Evolutionary conservation across 164 flowering plant species (phyloP), one percentile per base, ranked within the genome.

Genomic region (Macadamia tetraphylla): DNA sequence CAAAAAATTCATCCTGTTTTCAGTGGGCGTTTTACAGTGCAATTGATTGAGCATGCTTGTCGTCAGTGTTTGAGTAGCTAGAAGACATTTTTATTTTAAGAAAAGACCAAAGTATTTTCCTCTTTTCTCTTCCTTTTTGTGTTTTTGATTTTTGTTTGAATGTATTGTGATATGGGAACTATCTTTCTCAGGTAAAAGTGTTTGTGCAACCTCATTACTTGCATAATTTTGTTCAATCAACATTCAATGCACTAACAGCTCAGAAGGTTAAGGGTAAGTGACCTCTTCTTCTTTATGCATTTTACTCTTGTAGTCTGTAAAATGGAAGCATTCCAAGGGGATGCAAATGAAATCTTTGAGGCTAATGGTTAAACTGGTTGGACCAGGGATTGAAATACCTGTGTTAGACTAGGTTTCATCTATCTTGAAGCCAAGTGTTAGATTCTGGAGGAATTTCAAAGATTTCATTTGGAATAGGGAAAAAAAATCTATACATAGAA

Each of bases 151-250:
- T 35, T 35, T 35, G 40, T 23, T 23, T 23, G 23, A 23, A 23
- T 23, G 23, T 46, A 43, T 18, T 32, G 35, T 70, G 55, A 58
- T 62, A 31, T 18, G 2, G 62, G 62, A 44, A 13, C 40, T 59
- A 14, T 44, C 17, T 43, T 69, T 77, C 84, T 55, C 87, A 94
- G 99, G 99, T 94, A 60, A 92, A 86, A 72, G 99, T 94, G 51
- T 94, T 94, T 69, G 72, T 29, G 70, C 92, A 94, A 75, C 95
- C 95, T 44, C 74, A 90, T 72, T 94, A 94, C 82, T 71, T 92
- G 83, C 71, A 90, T 6, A 94, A 94, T 69, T 94, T 94, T 82
- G 98, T 94, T 73, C 99, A 94, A 71, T 71, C 98, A 60, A 84
- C 99, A 42, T 89, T 94, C 78, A 78, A 88, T 78, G 98, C 98